Evolutionary conservation across 371 early-diverging fungal species (phyloP).

Genomic region (Catenaria anguillulae): DNA sequence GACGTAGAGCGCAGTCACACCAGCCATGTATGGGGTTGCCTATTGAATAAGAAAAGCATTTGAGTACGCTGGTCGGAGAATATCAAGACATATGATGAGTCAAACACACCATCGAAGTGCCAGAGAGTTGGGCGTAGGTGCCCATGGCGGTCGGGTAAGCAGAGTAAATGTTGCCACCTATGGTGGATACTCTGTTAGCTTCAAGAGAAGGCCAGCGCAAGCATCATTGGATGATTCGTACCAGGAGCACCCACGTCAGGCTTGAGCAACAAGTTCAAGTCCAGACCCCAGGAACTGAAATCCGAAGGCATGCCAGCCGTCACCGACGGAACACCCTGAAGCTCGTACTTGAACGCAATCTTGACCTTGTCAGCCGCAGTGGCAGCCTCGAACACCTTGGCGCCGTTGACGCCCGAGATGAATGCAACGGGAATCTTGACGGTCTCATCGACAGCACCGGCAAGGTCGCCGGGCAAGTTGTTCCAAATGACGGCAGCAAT

Average conservation of each 20-base stretch:
- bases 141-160: neutral
- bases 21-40: constrained; percentile 21
- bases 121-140: constrained; percentile 6
- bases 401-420: neutral
- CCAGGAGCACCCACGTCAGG: constrained; percentile 23
- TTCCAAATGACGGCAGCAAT: constrained; percentile 39
- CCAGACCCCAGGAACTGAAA: constrained; percentile 53
- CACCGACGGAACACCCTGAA: constrained; percentile 12
- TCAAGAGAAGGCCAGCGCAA: too few relatives aligned
- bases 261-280: constrained; percentile 47
- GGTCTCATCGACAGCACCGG: neutral
- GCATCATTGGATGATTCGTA: too few relatives aligned
- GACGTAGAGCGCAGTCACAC: neutral
- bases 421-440: neutral
- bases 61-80: too few relatives aligned
- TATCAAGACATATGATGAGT: too few relatives aligned
- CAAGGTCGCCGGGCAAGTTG: constrained; percentile 11
- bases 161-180: neutral
- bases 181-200: too few relatives aligned
- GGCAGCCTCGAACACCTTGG: neutral
- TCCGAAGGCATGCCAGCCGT: constrained; percentile 21
- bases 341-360: neutral
- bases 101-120: constrained; percentile 36
- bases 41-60: too few relatives aligned
- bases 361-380: neutral